Evolutionary conservation across 495 filamentous ascomycete species (phyloP).

Genomic region (Sordaria brevicollis): DNA sequence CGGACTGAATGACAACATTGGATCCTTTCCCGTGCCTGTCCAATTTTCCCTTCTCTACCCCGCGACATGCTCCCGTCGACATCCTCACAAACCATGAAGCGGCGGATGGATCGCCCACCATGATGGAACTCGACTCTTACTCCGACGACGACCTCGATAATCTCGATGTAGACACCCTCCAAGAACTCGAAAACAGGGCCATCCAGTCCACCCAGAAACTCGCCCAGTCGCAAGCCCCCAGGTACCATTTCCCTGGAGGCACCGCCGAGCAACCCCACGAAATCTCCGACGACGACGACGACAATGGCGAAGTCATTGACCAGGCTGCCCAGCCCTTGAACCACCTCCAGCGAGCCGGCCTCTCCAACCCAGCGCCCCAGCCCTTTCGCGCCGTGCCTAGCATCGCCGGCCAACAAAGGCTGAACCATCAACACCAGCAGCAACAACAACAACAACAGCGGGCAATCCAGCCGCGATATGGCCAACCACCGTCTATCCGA

Average conservation of each 20-base stretch:
- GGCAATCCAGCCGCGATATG: conserved; percentile 5
- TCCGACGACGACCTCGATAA: conserved; percentile 39
- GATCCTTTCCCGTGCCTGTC: not conserved
- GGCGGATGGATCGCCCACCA: not conserved
- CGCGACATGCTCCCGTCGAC: not conserved
- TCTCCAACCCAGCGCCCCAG: conserved; percentile 6
- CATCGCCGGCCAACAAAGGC: conserved; percentile 12
- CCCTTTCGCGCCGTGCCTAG: conserved; percentile 1
- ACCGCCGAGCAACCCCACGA: conserved; percentile 1
- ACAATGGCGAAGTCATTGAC: conserved; percentile 21
- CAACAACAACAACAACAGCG: not conserved
- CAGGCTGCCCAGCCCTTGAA: conserved; percentile 8
- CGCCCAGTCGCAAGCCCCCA: conserved; percentile 14
- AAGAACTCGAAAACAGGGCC: conserved; percentile 39
- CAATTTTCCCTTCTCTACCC: not conserved
- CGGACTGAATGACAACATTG: not conserved
- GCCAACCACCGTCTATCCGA: conserved; percentile 1
- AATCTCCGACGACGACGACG: conserved; percentile 21
- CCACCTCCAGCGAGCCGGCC: not conserved
- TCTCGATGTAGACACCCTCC: conserved; percentile 30
- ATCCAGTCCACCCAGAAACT: conserved; percentile 38
- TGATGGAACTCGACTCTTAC: conserved; percentile 33
- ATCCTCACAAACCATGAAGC: not conserved
- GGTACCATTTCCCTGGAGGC: not conserved
- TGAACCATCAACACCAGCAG: conserved; percentile 11